phyloP scores from a whole-genome alignment of 2,329 filamentous ascomycete species.

The Fusarium praegraminearum region DNA sequence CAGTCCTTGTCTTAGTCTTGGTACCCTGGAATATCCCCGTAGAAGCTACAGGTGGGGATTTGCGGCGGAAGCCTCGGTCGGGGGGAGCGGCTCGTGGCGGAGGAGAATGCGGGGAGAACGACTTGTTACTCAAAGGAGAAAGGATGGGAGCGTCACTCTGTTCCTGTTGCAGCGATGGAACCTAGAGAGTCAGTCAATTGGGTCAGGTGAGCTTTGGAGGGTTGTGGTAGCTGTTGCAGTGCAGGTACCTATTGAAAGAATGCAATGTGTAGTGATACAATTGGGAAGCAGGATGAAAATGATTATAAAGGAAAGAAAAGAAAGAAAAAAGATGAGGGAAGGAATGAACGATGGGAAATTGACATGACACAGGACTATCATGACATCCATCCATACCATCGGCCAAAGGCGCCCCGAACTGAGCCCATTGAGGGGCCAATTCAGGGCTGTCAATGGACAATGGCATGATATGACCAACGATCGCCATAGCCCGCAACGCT shows the following conservation, averaged over 20 bases:
- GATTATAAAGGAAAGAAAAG: not conserved
- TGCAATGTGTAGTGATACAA: not conserved
- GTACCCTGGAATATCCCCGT: conserved; percentile 30
- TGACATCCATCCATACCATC: conserved; percentile 30
- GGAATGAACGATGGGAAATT: conserved; percentile 5
- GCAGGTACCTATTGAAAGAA: not conserved
- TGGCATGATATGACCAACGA: conserved; percentile 41
- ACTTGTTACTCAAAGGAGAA: conserved; percentile 4
- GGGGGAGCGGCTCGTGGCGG: conserved; percentile 43
- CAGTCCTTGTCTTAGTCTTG: conserved; percentile 23
- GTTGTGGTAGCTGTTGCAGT: not conserved
- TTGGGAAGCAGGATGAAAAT: not conserved
- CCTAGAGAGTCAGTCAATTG: conserved; percentile 11
- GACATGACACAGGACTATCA: conserved; percentile 24
- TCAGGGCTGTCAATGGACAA: conserved; percentile 31
- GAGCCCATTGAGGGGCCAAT: conserved; percentile 39
- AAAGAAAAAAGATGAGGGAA: not conserved
- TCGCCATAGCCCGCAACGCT: conserved; percentile 44
- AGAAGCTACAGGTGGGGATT: conserved; percentile 40
- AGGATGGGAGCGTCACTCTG: conserved; percentile 9
- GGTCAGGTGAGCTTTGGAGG: conserved; percentile 1
- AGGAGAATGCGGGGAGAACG: conserved; percentile 46
- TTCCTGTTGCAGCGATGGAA: conserved; percentile 21
- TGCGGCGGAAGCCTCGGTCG: conserved; percentile 45
- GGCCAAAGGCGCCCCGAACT: conserved; percentile 33